Conservation (phyloP, 345 rosid species). For the Sonneratia caseolaris region DNA sequence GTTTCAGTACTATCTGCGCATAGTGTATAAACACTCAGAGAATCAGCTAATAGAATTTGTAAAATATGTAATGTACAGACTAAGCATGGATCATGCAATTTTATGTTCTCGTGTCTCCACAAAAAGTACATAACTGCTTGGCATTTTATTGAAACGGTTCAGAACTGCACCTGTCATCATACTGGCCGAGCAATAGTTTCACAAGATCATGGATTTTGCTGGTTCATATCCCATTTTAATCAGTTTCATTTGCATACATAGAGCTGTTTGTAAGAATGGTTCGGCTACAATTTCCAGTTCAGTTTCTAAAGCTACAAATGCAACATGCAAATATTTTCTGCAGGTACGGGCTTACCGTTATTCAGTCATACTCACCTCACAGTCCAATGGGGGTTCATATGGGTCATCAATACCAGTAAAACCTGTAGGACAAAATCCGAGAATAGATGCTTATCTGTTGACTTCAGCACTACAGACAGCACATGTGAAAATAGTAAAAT, state of each 20-base stretch:
- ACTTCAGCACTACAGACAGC: not conserved
- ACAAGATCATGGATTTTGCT: no score
- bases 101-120: not conserved
- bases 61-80: not conserved
- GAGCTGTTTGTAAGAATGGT: no score
- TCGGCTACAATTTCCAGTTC: no score
- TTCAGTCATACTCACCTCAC: slow-evolving; percentile 36
- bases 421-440: slow-evolving; percentile 24
- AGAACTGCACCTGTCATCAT: not conserved
- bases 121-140: not conserved
- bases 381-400: slow-evolving; percentile 55
- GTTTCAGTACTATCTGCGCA: slow-evolving; percentile 54
- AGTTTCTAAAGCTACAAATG: no score
- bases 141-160: no score
- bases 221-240: no score
- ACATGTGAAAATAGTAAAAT: not conserved
- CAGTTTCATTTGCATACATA: no score
- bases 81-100: not conserved
- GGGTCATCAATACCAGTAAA: slow-evolving; percentile 80
- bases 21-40: not conserved
- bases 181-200: no score
- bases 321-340: no score
- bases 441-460: not conserved
- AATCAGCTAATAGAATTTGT: not conserved
- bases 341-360: not conserved